These are phyloP conservation scores for Willaertia magna DNA, from an alignment of 208 protist species.

Conservation along the genomic window DNA sequence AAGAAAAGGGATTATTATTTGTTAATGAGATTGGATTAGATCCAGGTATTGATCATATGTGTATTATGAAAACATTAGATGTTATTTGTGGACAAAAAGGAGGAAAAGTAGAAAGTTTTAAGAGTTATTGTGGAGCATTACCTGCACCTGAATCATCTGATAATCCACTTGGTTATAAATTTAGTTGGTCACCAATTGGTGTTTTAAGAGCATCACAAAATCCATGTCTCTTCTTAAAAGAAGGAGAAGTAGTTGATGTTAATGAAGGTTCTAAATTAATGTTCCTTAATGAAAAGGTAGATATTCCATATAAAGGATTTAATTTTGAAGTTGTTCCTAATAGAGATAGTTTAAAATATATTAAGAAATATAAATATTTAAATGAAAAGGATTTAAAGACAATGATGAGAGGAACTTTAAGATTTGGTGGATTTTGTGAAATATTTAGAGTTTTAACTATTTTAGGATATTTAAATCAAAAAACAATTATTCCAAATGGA, in stretches of 20 bases:
- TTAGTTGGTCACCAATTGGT: conserved; percentile 49
- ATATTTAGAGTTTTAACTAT: neutral
- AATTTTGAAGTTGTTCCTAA: conserved; percentile 41
- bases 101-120: conserved; percentile 32
- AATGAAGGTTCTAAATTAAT: neutral
- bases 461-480: neutral
- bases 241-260: conserved; percentile 21
- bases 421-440: conserved; percentile 29
- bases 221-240: conserved; percentile 25
- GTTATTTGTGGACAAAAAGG: conserved; percentile 28
- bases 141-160: conserved; percentile 46
- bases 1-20: conserved; percentile 4
- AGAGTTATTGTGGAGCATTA: conserved; percentile 47
- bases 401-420: conserved; percentile 42
- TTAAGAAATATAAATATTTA: conserved; percentile 22
- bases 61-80: conserved; percentile 33
- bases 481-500: neutral
- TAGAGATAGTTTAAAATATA: conserved; percentile 32
- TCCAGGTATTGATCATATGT: conserved; percentile 57
- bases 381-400: conserved; percentile 18
- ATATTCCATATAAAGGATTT: neutral
- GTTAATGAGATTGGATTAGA: conserved; percentile 40
- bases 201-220: conserved; percentile 37
- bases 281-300: neutral
- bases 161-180: conserved; percentile 66